These are phyloP conservation scores for Epicoccum sorghinum DNA, from an alignment of 2,329 filamentous ascomycete species.

Conservation along the genomic window DNA sequence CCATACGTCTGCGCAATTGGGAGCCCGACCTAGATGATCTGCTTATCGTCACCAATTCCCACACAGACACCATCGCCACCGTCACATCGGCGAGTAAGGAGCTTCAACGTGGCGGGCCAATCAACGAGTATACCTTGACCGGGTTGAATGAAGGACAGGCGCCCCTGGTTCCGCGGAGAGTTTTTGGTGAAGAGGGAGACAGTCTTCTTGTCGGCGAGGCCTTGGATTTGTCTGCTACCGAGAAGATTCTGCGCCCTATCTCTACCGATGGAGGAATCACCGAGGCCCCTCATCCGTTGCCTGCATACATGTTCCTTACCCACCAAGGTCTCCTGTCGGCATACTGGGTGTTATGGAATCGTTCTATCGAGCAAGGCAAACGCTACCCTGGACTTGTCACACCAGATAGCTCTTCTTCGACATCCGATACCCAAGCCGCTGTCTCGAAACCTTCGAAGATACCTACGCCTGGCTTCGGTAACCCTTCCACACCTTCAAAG, in stretches of 20 bases:
- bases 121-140: slow-evolving; percentile 74
- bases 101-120: slow-evolving; percentile 65
- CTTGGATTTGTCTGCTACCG: slow-evolving; percentile 82
- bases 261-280: slow-evolving; percentile 76
- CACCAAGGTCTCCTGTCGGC: slow-evolving; percentile 83
- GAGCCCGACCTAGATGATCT: slow-evolving; percentile 80
- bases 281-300: slow-evolving; percentile 79
- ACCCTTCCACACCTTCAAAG: slow-evolving; percentile 25
- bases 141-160: slow-evolving; percentile 76
- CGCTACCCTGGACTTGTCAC: slow-evolving; percentile 72
- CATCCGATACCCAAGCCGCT: slow-evolving; percentile 26
- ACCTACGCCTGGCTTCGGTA: slow-evolving; percentile 33
- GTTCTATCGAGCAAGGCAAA: slow-evolving; percentile 76
- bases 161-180: slow-evolving; percentile 64
- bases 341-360: slow-evolving; percentile 93
- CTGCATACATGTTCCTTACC: slow-evolving; percentile 83
- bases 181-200: slow-evolving; percentile 59
- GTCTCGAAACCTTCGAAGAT: slow-evolving; percentile 24
- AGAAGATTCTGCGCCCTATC: slow-evolving; percentile 79
- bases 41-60: slow-evolving; percentile 81
- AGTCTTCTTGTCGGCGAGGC: slow-evolving; percentile 80
- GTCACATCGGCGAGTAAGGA: slow-evolving; percentile 75
- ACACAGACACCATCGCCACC: slow-evolving; percentile 77
- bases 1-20: slow-evolving; percentile 79
- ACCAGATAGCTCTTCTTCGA: background rate